Percentiles rank a stretch among this genome's conserved stretches.
These are phyloP conservation scores for Phytophthora rubi DNA, from an alignment of 352 stramenopile species.

Conservation along the genomic window DNA sequence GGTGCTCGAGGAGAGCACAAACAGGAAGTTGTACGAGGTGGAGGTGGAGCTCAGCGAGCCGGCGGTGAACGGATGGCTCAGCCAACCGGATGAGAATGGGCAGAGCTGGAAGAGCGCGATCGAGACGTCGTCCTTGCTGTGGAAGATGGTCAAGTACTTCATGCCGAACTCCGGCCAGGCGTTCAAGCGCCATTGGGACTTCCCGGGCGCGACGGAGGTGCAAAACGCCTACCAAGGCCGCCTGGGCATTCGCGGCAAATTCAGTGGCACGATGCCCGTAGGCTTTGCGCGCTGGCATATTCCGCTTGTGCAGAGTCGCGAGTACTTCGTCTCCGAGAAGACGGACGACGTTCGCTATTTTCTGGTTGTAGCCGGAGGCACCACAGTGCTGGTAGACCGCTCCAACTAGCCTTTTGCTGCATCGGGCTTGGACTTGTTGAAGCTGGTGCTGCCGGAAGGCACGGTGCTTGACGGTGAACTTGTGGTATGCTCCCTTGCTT, in stretches of 20 bases:
- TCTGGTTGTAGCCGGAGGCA: constrained; percentile 79
- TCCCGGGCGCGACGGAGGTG: constrained; percentile 69
- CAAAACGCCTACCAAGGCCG: constrained; percentile 83
- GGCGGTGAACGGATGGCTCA: constrained; percentile 78
- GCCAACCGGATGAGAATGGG: constrained; percentile 72
- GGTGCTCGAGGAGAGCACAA: constrained; percentile 77
- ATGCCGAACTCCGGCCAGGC: constrained; percentile 83
- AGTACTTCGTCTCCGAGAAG: constrained; percentile 93
- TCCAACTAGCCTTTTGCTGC: constrained; percentile 83
- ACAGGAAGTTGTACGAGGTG: constrained; percentile 77
- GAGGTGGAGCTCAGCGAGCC: constrained; percentile 79
- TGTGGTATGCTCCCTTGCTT: constrained; percentile 56
- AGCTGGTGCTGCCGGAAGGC: constrained; percentile 79
- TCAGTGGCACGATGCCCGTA: constrained; percentile 91
- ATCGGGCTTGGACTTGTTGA: constrained; percentile 80
- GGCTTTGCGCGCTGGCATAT: constrained; percentile 92
- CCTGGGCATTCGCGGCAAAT: constrained; percentile 79
- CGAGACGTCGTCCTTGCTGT: constrained; percentile 68
- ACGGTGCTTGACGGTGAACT: constrained; percentile 92
- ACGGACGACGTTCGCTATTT: constrained; percentile 93
- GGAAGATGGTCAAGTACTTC: constrained; percentile 88
- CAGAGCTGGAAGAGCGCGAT: constrained; percentile 78
- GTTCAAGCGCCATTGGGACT: constrained; percentile 83
- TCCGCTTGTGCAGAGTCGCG: constrained; percentile 76
- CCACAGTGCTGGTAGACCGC: constrained; percentile 74